These are phyloP conservation scores for Zygoascus flipseniorum DNA, from an alignment of 805 yeast genomes.

Conservation along the genomic window DNA sequence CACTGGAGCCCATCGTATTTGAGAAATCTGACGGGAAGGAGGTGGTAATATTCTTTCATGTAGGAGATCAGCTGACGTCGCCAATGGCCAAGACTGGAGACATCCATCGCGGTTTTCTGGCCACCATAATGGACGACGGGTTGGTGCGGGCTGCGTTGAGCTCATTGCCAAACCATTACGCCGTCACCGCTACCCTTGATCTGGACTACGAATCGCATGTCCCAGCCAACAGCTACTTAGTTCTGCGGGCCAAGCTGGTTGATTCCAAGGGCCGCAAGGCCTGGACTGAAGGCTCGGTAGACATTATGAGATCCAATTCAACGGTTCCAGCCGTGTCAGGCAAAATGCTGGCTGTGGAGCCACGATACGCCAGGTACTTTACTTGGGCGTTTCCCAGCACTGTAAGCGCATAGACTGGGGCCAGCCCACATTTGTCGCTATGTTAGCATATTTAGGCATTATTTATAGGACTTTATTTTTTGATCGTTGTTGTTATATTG, in stretches of 20 bases:
- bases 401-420: background rate
- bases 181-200: constrained; percentile 73
- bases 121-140: constrained; percentile 77
- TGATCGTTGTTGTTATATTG: too few relatives aligned
- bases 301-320: constrained; percentile 30
- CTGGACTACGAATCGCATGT: constrained; percentile 42
- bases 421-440: too few relatives aligned
- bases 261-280: constrained; percentile 67
- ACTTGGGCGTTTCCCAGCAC: constrained; percentile 33
- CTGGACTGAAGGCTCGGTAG: constrained; percentile 54
- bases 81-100: background rate
- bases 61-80: constrained; percentile 47
- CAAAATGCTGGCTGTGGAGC: constrained; percentile 69
- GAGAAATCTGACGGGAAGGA: constrained; percentile 41
- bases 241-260: constrained; percentile 53
- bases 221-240: constrained; percentile 50
- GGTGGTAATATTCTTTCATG: constrained; percentile 55
- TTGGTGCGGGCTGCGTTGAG: constrained; percentile 65
- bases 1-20: constrained; percentile 69
- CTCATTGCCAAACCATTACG: constrained; percentile 61
- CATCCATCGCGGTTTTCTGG: constrained; percentile 65
- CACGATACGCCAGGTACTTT: constrained; percentile 76
- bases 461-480: background rate
- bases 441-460: background rate
- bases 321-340: constrained; percentile 39